Evolutionary conservation across 345 rosid species (phyloP).

Genomic region (Cardamine chenopodiifolia): DNA sequence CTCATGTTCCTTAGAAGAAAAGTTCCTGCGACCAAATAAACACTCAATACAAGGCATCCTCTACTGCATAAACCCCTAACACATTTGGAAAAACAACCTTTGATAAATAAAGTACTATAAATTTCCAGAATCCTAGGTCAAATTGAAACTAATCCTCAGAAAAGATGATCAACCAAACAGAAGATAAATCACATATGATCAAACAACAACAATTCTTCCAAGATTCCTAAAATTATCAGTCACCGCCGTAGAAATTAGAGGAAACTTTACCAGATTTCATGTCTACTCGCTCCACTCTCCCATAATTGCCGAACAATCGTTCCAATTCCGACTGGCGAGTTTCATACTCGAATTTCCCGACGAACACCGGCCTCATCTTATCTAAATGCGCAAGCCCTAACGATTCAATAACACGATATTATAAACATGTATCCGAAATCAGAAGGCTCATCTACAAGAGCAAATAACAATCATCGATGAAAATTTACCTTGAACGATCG

Average conservation of each 20-base stretch:
- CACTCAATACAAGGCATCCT: conserved; percentile 61
- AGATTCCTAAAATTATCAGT: background rate
- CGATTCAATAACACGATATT: conserved; percentile 1
- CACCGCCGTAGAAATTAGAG: background rate
- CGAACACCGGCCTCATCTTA: conserved; percentile 72
- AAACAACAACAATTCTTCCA: background rate
- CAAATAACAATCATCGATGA: background rate
- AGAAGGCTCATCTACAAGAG: background rate
- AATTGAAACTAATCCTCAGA: background rate
- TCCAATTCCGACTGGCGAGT: conserved; percentile 82
- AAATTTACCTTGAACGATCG: conserved; percentile 13
- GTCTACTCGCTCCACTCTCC: conserved; percentile 74
- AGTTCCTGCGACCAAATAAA: conserved; percentile 93
- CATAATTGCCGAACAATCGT: conserved; percentile 67
- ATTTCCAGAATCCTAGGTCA: conserved; percentile 18
- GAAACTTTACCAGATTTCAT: conserved; percentile 73
- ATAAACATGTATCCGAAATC: background rate
- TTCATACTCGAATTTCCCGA: conserved; percentile 77
- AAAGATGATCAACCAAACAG: background rate
- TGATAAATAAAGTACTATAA: background rate
- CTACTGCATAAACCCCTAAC: conserved; percentile 30
- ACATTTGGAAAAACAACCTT: background rate
- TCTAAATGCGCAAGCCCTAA: background rate
- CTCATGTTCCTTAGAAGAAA: conserved; percentile 69
- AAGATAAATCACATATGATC: background rate